A percentile compares a stretch with the other conserved stretches of the same genome.
Conservation (phyloP, 2,329 filamentous ascomycete species). For the Penicillium sp. region DNA sequence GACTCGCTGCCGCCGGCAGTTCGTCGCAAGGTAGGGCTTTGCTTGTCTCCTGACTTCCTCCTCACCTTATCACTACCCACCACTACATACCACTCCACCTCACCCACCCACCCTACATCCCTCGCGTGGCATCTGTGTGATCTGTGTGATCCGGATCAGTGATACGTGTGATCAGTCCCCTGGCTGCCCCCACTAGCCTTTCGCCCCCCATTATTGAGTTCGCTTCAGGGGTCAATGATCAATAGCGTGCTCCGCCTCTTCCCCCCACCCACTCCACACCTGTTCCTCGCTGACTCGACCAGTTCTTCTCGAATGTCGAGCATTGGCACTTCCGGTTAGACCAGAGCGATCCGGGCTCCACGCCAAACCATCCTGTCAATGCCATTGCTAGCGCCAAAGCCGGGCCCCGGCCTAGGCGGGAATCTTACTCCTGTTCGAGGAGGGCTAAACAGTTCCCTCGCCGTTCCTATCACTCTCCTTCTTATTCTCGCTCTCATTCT, state of each 20-base stretch:
- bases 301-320: slow-evolving; percentile 49
- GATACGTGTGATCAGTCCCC: too few species aligned
- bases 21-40: slow-evolving; percentile 59
- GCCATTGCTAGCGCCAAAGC: not conserved
- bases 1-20: slow-evolving; percentile 62
- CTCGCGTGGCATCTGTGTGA: too few species aligned
- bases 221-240: not conserved
- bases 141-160: too few species aligned
- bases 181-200: not conserved
- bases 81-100: not conserved
- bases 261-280: slow-evolving; percentile 12
- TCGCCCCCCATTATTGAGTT: not conserved
- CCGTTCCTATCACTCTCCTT: too few species aligned
- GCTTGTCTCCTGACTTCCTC: not conserved
- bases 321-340: slow-evolving; percentile 41
- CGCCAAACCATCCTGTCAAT: slow-evolving; percentile 17
- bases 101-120: not conserved
- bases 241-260: not conserved
- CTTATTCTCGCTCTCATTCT: not conserved
- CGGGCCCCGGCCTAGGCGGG: not conserved
- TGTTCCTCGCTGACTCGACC: slow-evolving; percentile 25
- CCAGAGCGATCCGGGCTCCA: slow-evolving; percentile 32
- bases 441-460: too few species aligned
- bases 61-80: not conserved
- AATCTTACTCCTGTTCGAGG: too few species aligned